These are phyloP conservation scores for Mycena filopes DNA, from an alignment of 768 basidiomycete genomes.

Conservation along the genomic window DNA sequence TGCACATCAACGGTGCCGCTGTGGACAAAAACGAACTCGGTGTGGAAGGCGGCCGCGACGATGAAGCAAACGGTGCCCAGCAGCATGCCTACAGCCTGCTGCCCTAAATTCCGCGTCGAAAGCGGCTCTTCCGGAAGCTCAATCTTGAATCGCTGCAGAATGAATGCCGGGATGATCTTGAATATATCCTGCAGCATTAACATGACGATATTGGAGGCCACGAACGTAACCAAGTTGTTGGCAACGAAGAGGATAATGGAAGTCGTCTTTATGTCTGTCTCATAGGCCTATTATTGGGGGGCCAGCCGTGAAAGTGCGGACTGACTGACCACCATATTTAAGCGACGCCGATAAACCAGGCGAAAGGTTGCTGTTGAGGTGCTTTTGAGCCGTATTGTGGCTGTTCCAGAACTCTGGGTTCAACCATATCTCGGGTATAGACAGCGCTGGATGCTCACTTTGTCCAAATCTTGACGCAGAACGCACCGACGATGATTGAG, in stretches of 20 bases:
- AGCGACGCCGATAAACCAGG: constrained; percentile 29
- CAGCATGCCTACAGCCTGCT: constrained; percentile 24
- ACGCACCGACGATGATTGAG: constrained; percentile 25
- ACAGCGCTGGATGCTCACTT: constrained; percentile 23
- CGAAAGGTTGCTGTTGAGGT: constrained; percentile 24
- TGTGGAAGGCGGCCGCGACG: constrained; percentile 22
- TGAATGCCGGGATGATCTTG: constrained; percentile 26
- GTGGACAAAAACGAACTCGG: constrained; percentile 24
- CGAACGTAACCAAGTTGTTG: constrained; percentile 21
- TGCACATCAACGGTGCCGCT: constrained; percentile 21
- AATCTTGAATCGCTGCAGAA: constrained; percentile 23
- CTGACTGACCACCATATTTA: constrained; percentile 27
- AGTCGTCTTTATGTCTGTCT: constrained; percentile 28
- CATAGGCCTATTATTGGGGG: background rate
- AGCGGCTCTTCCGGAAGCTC: constrained; percentile 7
- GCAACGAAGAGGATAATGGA: constrained; percentile 31
- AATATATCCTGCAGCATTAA: constrained; percentile 33
- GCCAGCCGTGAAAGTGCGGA: background rate
- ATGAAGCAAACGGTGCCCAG: constrained; percentile 13
- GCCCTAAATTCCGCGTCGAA: constrained; percentile 23
- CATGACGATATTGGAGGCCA: constrained; percentile 24
- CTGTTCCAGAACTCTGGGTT: constrained; percentile 5
- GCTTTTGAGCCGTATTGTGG: constrained; percentile 26
- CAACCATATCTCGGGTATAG: background rate
- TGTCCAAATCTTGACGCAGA: constrained; percentile 33